Conservation (phyloP, 192 early-diverging fungal genomes). For the Polychytrium aggregatum region DNA sequence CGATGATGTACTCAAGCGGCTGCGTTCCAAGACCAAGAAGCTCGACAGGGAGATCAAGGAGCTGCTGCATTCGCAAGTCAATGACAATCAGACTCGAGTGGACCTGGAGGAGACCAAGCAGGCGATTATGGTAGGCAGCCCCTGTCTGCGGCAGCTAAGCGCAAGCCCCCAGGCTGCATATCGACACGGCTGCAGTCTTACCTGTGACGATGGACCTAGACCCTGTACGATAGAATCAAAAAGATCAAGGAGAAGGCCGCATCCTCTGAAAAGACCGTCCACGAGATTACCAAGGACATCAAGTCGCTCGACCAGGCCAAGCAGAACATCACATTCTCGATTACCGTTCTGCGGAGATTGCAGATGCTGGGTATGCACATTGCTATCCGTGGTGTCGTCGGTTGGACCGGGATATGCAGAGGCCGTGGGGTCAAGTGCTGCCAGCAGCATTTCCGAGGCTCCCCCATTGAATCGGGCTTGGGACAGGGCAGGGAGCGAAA, state of each 20-base stretch:
- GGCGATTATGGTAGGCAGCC: slow-evolving; percentile 63
- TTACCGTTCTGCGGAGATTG: slow-evolving; percentile 69
- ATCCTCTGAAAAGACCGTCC: slow-evolving; percentile 75
- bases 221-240: slow-evolving; percentile 67
- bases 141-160: too few species aligned
- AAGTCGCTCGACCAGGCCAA: slow-evolving; percentile 90
- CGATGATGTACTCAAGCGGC: slow-evolving; percentile 52
- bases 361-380: slow-evolving; percentile 68
- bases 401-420: background rate
- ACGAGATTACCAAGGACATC: slow-evolving; percentile 94
- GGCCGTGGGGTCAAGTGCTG: too few species aligned
- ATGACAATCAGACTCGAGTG: slow-evolving; percentile 43
- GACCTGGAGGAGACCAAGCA: slow-evolving; percentile 60
- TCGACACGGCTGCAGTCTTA: too few species aligned
- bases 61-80: slow-evolving; percentile 62
- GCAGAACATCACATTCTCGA: slow-evolving; percentile 71
- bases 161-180: too few species aligned
- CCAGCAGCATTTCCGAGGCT: too few species aligned
- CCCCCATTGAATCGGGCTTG: too few species aligned
- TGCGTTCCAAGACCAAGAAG: slow-evolving; percentile 43
- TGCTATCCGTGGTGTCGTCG: background rate
- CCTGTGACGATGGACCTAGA: too few species aligned
- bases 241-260: slow-evolving; percentile 77
- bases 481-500: too few species aligned
- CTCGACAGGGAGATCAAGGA: slow-evolving; percentile 56